phyloP scores from a whole-genome alignment of 768 basidiomycete genomes.

The Pseudohyphozyma bogoriensis region DNA sequence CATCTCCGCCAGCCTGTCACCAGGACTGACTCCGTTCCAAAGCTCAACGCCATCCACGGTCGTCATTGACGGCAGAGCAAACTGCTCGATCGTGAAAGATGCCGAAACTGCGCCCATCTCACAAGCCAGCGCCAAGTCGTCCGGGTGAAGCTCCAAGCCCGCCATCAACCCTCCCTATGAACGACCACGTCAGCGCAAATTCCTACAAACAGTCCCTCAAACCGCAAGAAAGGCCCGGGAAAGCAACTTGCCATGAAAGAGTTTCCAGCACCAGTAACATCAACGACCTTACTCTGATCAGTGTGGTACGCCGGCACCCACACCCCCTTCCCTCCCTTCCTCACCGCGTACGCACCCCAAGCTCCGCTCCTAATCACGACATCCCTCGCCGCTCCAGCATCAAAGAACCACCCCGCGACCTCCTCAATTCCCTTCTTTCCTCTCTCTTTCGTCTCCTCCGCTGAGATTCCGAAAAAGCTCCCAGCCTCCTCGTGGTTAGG shows the following conservation, averaged over 20 bases:
- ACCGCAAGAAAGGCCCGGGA: not conserved
- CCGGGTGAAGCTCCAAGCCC: constrained; percentile 20
- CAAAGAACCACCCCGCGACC: constrained; percentile 23
- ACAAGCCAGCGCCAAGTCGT: constrained; percentile 44
- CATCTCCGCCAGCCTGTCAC: constrained; percentile 14
- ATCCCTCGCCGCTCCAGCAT: constrained; percentile 25
- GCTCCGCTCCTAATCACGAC: constrained; percentile 67
- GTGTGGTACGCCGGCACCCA: constrained; percentile 75
- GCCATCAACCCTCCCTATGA: constrained; percentile 27
- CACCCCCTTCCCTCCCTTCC: constrained; percentile 40
- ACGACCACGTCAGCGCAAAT: not conserved
- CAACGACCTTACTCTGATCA: constrained; percentile 49
- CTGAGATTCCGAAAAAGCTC: constrained; percentile 52
- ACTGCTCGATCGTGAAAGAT: constrained; percentile 72
- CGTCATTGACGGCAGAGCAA: constrained; percentile 51
- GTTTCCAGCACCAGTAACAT: constrained; percentile 90
- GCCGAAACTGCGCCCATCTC: constrained; percentile 72
- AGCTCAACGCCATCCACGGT: constrained; percentile 31
- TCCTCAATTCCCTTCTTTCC: constrained; percentile 40
- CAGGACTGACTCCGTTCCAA: constrained; percentile 67
- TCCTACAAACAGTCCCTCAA: constrained; percentile 2
- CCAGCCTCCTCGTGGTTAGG: constrained; percentile 79
- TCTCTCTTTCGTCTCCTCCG: constrained; percentile 41
- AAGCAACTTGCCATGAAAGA: constrained; percentile 59
- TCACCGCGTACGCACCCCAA: constrained; percentile 58